Base-by-base conservation (phyloP, 73 alveolate genomes). In the Breviolum minutum region DNA sequence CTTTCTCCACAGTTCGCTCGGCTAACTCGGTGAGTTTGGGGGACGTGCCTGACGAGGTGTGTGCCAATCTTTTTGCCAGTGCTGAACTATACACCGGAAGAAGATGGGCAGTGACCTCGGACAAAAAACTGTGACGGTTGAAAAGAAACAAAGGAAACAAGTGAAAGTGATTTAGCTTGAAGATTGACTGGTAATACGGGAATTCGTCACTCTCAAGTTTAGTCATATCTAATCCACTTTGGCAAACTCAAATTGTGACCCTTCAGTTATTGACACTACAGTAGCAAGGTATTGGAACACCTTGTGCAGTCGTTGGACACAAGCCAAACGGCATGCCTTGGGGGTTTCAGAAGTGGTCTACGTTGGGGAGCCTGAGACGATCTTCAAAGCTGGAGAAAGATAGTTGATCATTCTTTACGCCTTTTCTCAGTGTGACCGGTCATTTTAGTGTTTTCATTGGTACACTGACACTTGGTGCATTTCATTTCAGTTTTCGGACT, bases 271-370 rank as follows among this genome's bases (percentile, higher is more conserved):
- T 40, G 54, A 40, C 54, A 3, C 54, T 40, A 40, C 54, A 79
- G 19, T 29, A 60, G 70, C 27, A 77, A 92, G 98, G 98, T 92
- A 92, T 19, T 92, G 98, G 81, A 61, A 80, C 27, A 92, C 98
- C 5, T 66, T 92, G 68, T 92, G 98, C 80, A 92, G 98, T 66
- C 98, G 98, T 9, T 92, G 98, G 98, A 66, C 98, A 14, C 98
- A 92, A 40, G 99, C 99, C 12, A 94, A 94, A 40, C 99, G 99
- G 13, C 99, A 94, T 26, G 99, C 99, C 40, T 62, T 94, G 54
- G 99, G 99, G 32, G 94, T 94, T 64, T 77, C 94, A 8, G 99
- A 94, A 61, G 86, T 94, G 27, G 99, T 94, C 60, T 94, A 94
- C 77, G 92, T 54, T 60, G 54, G 90, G 95, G 74, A 63, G 92